Evolutionary conservation across 2,329 filamentous ascomycete genomes (phyloP).

Genomic region (Colletotrichum australisinense): DNA sequence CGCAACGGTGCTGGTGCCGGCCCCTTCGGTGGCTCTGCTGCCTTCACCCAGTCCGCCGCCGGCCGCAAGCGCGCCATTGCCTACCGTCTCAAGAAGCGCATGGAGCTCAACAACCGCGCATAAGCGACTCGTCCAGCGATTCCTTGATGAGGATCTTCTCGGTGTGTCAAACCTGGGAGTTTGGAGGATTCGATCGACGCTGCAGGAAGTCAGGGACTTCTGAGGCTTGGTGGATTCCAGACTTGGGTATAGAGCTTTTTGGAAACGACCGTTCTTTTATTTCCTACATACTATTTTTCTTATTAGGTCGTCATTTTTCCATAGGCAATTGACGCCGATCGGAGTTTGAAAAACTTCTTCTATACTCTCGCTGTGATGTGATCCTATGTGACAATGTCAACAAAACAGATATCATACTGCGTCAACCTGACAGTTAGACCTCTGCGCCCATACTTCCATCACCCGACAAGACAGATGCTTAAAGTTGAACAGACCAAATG

Average conservation of each 20-base stretch:
- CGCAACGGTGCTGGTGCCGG: slow-evolving; percentile 71
- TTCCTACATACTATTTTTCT: slow-evolving; percentile 25
- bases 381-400: background rate
- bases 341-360: slow-evolving; percentile 10
- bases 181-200: slow-evolving; percentile 11
- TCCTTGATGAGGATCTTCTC: background rate
- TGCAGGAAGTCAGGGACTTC: slow-evolving; percentile 30
- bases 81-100: slow-evolving; percentile 57
- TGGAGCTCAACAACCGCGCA: slow-evolving; percentile 44
- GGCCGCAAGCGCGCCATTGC: slow-evolving; percentile 72
- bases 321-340: slow-evolving; percentile 33
- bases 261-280: slow-evolving; percentile 33
- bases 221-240: slow-evolving; percentile 7
- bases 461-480: too few species aligned
- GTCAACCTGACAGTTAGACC: too few species aligned
- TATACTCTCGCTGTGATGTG: background rate
- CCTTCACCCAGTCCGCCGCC: slow-evolving; percentile 70
- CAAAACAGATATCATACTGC: too few species aligned
- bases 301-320: slow-evolving; percentile 28
- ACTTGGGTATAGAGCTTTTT: slow-evolving; percentile 33
- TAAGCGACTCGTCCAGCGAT: slow-evolving; percentile 21
- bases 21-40: slow-evolving; percentile 74
- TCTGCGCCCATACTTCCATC: background rate
- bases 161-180: slow-evolving; percentile 27
- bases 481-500: background rate